Base-by-base conservation (phyloP, 805 yeast species). In the Ogataea sp. region DNA sequence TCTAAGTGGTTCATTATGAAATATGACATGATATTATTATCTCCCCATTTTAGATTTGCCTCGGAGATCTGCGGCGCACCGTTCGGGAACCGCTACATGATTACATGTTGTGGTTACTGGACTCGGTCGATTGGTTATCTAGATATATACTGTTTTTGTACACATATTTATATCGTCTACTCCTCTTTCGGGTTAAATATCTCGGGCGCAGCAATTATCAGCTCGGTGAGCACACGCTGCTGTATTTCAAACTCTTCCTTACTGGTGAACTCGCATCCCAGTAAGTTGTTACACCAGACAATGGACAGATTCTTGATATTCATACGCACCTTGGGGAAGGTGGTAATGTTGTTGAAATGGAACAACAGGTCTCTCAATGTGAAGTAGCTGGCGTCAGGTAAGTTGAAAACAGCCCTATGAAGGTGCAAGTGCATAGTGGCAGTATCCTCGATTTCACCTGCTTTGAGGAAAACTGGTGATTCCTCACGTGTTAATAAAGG, bases 301-400 rank as follows among this genome's bases (percentile, higher is more conserved):
- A 86, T 85, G 35, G 95, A 85, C 50, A 93, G 60, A 43, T 83
- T 81, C 52, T 81, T 80, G 42, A 80, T 70, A 35, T 78, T 78
- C 98, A 93, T 93, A 55, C 93, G 72, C 13, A 93, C 80, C 40
- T 81, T 74, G 45, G 81, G 78, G 23, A 55, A 46, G 15, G 49
- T 37, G 24, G 50, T 50, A 20, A 59, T 40, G 14, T 48, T 48
- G 32, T 46, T 48, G 44, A 93, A 73, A 59, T 93, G 99, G 70
- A 90, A 86, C 2, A 89, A 65, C 47, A 93, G 64, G 27, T 86
- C 78, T 47, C 97, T 68, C 49, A 93, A 68, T 0, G 97, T 89
- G 69, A 95, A 89, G 58, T 93, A 93, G 42, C 90, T 87, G 1
- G 95, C 93, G 62, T 93, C 98, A 0, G 97, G 96, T 40, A 93